These are phyloP conservation scores for Ogataea pilisensis DNA, from an alignment of 805 yeast species.

Conservation along the genomic window DNA sequence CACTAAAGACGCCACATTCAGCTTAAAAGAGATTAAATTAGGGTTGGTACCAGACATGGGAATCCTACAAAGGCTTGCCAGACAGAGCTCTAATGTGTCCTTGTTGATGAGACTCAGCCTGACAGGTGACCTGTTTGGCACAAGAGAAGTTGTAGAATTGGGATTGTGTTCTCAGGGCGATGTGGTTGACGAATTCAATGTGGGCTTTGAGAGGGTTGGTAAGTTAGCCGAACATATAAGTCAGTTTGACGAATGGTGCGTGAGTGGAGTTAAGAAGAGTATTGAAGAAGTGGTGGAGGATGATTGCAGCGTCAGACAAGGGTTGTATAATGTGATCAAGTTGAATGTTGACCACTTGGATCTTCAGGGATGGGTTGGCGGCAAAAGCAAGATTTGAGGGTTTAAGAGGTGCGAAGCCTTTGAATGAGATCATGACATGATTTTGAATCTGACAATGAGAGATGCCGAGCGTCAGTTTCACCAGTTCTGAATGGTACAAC, in stretches of 20 bases:
- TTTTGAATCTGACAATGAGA: too few relatives aligned
- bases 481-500: too few relatives aligned
- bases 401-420: too few relatives aligned
- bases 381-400: too few relatives aligned
- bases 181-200: constrained; percentile 41
- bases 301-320: constrained; percentile 33
- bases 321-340: constrained; percentile 47
- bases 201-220: constrained; percentile 47
- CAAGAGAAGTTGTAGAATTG: constrained; percentile 48
- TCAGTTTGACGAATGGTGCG: constrained; percentile 50
- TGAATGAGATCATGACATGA: too few relatives aligned
- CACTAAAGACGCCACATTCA: constrained; percentile 45
- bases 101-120: constrained; percentile 56
- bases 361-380: not conserved
- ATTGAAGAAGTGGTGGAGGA: constrained; percentile 42
- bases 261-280: constrained; percentile 58
- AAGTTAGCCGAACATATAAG: constrained; percentile 47
- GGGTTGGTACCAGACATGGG: constrained; percentile 83
- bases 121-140: constrained; percentile 54
- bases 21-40: constrained; percentile 66
- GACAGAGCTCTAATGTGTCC: constrained; percentile 49
- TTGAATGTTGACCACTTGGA: constrained; percentile 6
- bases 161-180: constrained; percentile 48
- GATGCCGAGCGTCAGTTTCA: too few relatives aligned
- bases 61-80: constrained; percentile 62